phyloP scores from a whole-genome alignment of 441 rosid species.

The Melastoma candidum region DNA sequence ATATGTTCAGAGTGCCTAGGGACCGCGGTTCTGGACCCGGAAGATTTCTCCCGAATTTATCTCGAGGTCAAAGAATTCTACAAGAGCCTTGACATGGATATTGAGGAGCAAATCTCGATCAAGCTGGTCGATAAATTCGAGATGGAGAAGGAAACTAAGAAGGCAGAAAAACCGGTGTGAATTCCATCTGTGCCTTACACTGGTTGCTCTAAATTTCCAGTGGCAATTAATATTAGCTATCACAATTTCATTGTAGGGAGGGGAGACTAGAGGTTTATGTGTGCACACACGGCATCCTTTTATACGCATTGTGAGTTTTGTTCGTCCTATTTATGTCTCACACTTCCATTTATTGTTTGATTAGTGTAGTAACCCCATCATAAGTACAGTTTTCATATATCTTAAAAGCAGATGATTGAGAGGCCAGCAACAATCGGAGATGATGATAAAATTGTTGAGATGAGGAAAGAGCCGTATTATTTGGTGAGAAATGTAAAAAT shows the following conservation, averaged over 20 bases:
- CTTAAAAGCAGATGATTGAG: no score
- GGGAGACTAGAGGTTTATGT: no score
- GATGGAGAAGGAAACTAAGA: neutral
- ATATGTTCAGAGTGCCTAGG: constrained; percentile 1
- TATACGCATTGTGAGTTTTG: no score
- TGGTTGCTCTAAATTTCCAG: no score
- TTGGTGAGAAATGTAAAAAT: constrained; percentile 3
- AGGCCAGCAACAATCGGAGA: neutral
- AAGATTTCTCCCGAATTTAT: neutral
- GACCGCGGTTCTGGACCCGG: neutral
- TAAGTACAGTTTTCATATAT: no score
- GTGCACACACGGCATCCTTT: no score
- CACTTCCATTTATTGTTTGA: no score
- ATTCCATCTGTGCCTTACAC: no score
- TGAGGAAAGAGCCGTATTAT: neutral
- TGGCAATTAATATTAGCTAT: no score
- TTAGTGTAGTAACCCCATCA: no score
- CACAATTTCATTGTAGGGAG: no score
- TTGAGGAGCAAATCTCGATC: neutral
- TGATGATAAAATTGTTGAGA: neutral
- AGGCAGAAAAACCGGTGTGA: neutral
- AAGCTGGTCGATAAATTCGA: neutral
- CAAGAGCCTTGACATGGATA: constrained; percentile 2
- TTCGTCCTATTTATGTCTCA: neutral
- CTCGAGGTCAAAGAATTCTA: neutral